A percentile compares a stretch with the other conserved stretches of the same genome.
Evolutionary conservation across 2,329 filamentous ascomycete genomes (phyloP).

Genomic region (Botrytis paeoniae): DNA sequence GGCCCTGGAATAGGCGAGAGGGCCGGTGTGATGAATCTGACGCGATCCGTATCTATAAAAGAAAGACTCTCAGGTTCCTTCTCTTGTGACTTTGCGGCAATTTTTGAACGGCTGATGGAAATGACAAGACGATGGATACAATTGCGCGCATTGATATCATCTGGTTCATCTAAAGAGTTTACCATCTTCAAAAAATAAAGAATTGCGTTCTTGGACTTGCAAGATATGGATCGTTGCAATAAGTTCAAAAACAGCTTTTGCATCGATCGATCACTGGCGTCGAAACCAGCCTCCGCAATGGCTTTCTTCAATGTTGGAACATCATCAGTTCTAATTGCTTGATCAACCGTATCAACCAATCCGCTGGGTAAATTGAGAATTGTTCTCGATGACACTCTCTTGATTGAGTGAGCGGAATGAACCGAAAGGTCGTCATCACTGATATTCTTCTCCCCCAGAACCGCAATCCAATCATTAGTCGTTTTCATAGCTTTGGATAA

Average conservation of each 20-base stretch:
- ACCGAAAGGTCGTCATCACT: slow-evolving; percentile 71
- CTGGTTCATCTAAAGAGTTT: slow-evolving; percentile 73
- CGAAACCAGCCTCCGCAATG: slow-evolving; percentile 56
- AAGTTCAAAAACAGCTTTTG: slow-evolving; percentile 75
- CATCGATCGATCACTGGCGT: slow-evolving; percentile 51
- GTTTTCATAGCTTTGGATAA: slow-evolving; percentile 57
- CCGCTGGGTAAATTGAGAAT: slow-evolving; percentile 68
- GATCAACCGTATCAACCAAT: slow-evolving; percentile 68
- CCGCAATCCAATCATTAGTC: slow-evolving; percentile 90
- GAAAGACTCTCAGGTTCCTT: slow-evolving; percentile 38
- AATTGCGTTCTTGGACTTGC: slow-evolving; percentile 66
- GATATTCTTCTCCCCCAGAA: slow-evolving; percentile 73
- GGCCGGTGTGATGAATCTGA: slow-evolving; percentile 74
- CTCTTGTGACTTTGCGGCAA: slow-evolving; percentile 43
- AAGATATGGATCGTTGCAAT: slow-evolving; percentile 72
- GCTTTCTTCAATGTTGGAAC: slow-evolving; percentile 53
- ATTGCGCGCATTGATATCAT: slow-evolving; percentile 92
- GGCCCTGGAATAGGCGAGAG: slow-evolving; percentile 63
- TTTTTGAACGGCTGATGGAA: slow-evolving; percentile 74
- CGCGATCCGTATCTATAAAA: slow-evolving; percentile 44
- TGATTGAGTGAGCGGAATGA: slow-evolving; percentile 66
- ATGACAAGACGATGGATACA: slow-evolving; percentile 91
- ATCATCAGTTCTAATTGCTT: slow-evolving; percentile 68
- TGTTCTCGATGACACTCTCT: slow-evolving; percentile 71
- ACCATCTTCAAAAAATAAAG: slow-evolving; percentile 66